These are phyloP conservation scores for Hapsidospora chrysogenum DNA, from an alignment of 495 filamentous ascomycete genomes.

Conservation along the genomic window DNA sequence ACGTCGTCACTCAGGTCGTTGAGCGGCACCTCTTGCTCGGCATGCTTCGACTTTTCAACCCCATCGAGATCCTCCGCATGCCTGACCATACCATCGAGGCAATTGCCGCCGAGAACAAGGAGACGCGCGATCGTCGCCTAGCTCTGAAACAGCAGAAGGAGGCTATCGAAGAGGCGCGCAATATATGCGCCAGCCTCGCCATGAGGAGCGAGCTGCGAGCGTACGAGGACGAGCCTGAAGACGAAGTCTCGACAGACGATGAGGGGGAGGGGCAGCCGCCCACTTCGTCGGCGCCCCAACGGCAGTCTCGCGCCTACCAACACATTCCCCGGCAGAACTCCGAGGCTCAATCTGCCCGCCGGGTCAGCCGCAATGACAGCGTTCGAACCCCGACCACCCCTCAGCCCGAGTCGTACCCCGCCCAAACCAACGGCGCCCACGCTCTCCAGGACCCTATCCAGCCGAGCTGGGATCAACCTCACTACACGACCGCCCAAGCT, in stretches of 20 bases:
- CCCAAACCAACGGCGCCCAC: neutral
- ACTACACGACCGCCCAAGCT: neutral
- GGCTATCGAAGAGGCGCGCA: slow-evolving; percentile 21
- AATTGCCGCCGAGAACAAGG: slow-evolving; percentile 21
- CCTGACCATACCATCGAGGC: slow-evolving; percentile 13
- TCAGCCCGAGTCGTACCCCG: neutral
- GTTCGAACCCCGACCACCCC: neutral
- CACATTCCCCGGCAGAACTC: neutral
- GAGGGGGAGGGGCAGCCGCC: neutral
- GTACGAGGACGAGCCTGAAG: slow-evolving; percentile 1
- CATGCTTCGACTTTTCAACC: slow-evolving; percentile 22
- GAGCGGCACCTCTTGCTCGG: slow-evolving; percentile 21
- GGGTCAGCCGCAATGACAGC: neutral
- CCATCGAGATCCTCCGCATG: slow-evolving; percentile 15
- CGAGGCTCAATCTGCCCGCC: too few species aligned
- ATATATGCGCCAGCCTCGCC: slow-evolving; percentile 20
- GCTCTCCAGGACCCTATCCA: neutral
- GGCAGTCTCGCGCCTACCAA: neutral
- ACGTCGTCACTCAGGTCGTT: slow-evolving; percentile 20
- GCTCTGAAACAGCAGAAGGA: slow-evolving; percentile 16
- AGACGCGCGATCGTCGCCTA: slow-evolving; percentile 16
- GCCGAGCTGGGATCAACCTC: neutral
- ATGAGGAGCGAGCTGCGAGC: slow-evolving; percentile 19
- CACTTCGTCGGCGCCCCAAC: neutral
- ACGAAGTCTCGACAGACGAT: neutral